Conservation (phyloP, 768 basidiomycete species). For the Mycena rosella region DNA sequence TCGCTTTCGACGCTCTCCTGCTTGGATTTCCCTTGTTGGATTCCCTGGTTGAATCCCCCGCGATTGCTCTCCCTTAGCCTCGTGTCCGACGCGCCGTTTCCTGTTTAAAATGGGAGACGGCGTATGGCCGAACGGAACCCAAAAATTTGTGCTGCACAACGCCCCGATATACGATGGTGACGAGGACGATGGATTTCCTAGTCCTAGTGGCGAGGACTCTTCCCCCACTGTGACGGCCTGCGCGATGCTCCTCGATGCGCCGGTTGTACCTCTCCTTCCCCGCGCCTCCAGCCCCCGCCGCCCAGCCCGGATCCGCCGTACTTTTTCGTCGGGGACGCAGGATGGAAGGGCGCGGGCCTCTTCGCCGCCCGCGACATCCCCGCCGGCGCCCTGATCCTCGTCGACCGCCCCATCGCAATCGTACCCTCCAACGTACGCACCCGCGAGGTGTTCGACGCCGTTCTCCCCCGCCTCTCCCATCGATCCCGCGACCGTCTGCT, state of each 20-base stretch:
- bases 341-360: constrained; percentile 46
- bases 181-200: too few species aligned
- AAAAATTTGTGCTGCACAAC: constrained; percentile 28
- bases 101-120: not conserved
- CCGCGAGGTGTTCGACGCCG: constrained; percentile 39
- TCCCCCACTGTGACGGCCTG: constrained; percentile 17
- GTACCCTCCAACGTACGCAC: constrained; percentile 40
- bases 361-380: constrained; percentile 39
- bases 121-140: constrained; percentile 18
- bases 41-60: too few species aligned
- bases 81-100: not conserved
- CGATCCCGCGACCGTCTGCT: constrained; percentile 38
- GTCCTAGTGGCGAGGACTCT: too few species aligned
- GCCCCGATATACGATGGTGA: constrained; percentile 8
- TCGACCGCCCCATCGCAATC: constrained; percentile 45
- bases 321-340: constrained; percentile 29
- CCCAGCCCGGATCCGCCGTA: constrained; percentile 6
- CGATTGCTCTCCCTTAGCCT: too few species aligned
- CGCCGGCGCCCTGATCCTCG: constrained; percentile 39
- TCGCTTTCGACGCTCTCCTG: too few species aligned
- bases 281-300: not conserved
- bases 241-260: constrained; percentile 31
- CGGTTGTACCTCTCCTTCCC: constrained; percentile 27
- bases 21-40: too few species aligned
- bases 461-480: constrained; percentile 39